A percentile compares a stretch with the other conserved stretches of the same genome.
Evolutionary conservation across 2,329 filamentous ascomycete genomes (phyloP).

Genomic region (Aureobasidium leucospermi): DNA sequence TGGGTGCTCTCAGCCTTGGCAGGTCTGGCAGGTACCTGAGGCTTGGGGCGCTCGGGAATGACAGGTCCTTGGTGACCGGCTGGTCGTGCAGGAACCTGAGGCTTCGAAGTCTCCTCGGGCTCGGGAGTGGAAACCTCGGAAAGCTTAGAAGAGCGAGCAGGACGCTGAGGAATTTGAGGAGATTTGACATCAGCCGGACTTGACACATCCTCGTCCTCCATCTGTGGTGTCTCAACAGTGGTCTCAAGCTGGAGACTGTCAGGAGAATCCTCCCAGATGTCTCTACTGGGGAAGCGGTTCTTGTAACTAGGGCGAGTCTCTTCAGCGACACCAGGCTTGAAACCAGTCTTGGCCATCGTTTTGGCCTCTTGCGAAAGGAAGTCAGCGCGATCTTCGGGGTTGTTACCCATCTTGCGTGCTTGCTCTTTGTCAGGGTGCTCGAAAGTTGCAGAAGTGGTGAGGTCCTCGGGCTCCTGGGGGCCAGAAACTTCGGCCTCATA

Average conservation of each 20-base stretch:
- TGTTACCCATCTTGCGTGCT: conserved; percentile 35
- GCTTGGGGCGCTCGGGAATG: conserved; percentile 55
- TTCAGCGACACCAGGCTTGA: conserved; percentile 47
- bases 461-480: conserved; percentile 55
- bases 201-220: conserved; percentile 25
- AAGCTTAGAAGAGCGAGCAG: conserved; percentile 24
- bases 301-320: conserved; percentile 50
- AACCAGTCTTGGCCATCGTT: conserved; percentile 55
- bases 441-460: conserved; percentile 33
- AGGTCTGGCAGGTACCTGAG: conserved; percentile 53
- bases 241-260: conserved; percentile 75
- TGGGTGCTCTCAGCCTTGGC: conserved; percentile 41
- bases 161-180: conserved; percentile 24
- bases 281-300: conserved; percentile 79
- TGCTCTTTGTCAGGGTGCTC: conserved; percentile 46
- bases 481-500: conserved; percentile 74
- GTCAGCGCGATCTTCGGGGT: conserved; percentile 34
- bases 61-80: conserved; percentile 53
- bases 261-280: conserved; percentile 91
- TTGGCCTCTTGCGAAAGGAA: conserved; percentile 39
- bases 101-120: conserved; percentile 61
- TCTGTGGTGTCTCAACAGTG: conserved; percentile 48
- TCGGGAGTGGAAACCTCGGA: conserved; percentile 24
- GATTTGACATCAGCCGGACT: conserved; percentile 12
- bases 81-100: conserved; percentile 70